These are phyloP conservation scores for Meira nashicola DNA, from an alignment of 1,284 basidiomycete genomes.

Conservation along the genomic window DNA sequence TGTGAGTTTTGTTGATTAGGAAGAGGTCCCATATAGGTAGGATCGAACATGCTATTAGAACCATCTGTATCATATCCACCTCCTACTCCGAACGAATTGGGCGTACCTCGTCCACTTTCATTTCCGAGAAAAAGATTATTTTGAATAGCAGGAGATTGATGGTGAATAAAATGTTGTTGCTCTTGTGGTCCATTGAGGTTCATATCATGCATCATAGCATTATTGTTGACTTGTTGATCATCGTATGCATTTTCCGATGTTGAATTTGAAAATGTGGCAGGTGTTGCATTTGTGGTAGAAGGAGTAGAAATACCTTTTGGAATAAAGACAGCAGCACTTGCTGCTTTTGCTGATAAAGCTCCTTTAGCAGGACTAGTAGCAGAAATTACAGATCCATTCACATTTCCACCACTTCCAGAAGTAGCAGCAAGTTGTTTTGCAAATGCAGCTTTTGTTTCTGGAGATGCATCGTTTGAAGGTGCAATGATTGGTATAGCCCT, in stretches of 20 bases:
- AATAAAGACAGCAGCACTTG: slow-evolving; percentile 41
- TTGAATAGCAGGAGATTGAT: slow-evolving; percentile 17
- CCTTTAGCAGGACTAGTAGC: slow-evolving; percentile 25
- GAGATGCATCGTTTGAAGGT: slow-evolving; percentile 5
- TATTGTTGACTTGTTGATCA: slow-evolving; percentile 8
- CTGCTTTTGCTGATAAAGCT: slow-evolving; percentile 35
- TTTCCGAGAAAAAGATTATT: slow-evolving; percentile 17
- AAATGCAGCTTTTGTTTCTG: not conserved
- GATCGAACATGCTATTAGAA: slow-evolving; percentile 18
- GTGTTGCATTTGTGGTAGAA: slow-evolving; percentile 19
- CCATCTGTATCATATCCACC: slow-evolving; percentile 16
- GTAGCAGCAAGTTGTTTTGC: slow-evolving; percentile 3
- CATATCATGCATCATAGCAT: slow-evolving; percentile 15
- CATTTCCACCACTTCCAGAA: not conserved
- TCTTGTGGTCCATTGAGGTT: slow-evolving; percentile 17
- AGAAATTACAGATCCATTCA: slow-evolving; percentile 10
- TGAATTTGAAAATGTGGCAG: slow-evolving; percentile 5
- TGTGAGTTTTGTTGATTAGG: not conserved
- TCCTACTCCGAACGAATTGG: slow-evolving; percentile 14
- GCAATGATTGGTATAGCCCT: slow-evolving; percentile 8
- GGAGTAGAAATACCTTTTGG: slow-evolving; percentile 28
- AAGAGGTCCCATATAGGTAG: slow-evolving; percentile 21
- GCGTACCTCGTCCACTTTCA: slow-evolving; percentile 20
- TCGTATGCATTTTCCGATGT: not conserved
- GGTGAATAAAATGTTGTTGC: slow-evolving; percentile 17